Evolutionary conservation across 2,329 filamentous ascomycete genomes (phyloP), one percentile per base, ranked within the genome.

Genomic region (Fulvia fulva): DNA sequence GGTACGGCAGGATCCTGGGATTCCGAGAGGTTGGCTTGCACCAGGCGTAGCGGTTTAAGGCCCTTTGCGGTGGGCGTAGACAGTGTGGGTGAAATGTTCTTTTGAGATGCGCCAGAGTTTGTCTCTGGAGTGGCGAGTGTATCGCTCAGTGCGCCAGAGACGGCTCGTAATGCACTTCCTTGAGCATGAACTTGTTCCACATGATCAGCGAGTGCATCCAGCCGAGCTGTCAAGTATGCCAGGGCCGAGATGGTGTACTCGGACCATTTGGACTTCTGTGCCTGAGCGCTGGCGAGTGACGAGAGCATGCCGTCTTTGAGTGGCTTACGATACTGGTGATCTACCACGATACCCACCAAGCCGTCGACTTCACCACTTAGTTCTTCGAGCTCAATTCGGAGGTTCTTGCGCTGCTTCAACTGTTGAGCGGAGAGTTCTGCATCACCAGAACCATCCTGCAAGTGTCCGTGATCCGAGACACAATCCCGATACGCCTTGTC

Each of bases 281-380:
- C 67, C 19, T 62, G 64, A 23, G 67, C 64, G 47, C 77, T 73
- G 28, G 68, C 65, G 26, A 74, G 71, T 23, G 70, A 71, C 9
- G 72, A 67, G 22, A 73, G 64, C 55, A 75, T 71, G 23, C 68
- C 67, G 11, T 74, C 70, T 5, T 83, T 73, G 1, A 87, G 83
- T 0, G 87, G 87, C 59, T 84, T 81, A 5, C 87, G 77, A 63
- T 86, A 81, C 67, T 88, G 84, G 65, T 87, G 83, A 63, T 89
- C 85, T 0, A 86, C 79, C 0, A 87, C 84, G 83, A 90, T 90
- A 61, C 88, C 83, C 6, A 86, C 83, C 1, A 90, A 84, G 0
- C 87, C 83, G 0, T 87, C 75, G 43, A 90, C 85, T 68, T 90
- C 88, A 0, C 85, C 77, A 64, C 88, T 87, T 2, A 90, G 76